Conservation (phyloP, 495 filamentous ascomycete genomes). For the Podospora australis region DNA sequence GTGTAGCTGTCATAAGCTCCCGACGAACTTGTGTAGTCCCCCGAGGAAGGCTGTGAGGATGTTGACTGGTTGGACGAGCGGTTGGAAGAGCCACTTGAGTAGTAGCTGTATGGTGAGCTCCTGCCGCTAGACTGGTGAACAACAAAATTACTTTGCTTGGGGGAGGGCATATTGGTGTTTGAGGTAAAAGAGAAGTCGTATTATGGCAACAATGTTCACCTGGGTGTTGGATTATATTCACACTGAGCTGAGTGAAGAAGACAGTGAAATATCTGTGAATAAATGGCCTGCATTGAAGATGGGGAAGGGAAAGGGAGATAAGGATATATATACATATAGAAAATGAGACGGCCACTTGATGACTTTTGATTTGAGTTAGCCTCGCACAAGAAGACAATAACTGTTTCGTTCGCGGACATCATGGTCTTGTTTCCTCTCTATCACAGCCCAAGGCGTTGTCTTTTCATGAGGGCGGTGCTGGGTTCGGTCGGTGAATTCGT, state of each 20-base stretch:
- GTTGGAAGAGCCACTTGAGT: constrained; percentile 1
- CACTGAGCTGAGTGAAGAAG: no score
- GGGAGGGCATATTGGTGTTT: constrained; percentile 12
- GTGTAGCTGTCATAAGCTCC: background rate
- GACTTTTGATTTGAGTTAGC: no score
- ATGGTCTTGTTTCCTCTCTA: no score
- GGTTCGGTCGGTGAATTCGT: constrained; percentile 9
- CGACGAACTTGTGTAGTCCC: constrained; percentile 13
- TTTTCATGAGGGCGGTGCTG: constrained; percentile 5
- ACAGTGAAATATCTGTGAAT: no score
- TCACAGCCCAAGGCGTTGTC: background rate
- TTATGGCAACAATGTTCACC: background rate
- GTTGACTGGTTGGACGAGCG: constrained; percentile 9
- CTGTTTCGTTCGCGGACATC: no score
- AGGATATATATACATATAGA: background rate
- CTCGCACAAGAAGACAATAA: background rate
- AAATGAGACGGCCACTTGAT: no score
- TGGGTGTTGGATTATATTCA: background rate
- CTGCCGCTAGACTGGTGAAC: constrained; percentile 9
- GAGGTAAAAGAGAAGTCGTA: background rate
- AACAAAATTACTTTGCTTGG: constrained; percentile 6
- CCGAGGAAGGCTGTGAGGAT: constrained; percentile 1
- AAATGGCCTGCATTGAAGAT: background rate
- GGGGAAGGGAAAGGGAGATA: background rate
- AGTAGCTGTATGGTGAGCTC: background rate